A percentile compares a stretch with the other conserved stretches of the same genome.
phyloP scores from a whole-genome alignment of 164 flowering plant species.

The Berberis vulgaris region DNA sequence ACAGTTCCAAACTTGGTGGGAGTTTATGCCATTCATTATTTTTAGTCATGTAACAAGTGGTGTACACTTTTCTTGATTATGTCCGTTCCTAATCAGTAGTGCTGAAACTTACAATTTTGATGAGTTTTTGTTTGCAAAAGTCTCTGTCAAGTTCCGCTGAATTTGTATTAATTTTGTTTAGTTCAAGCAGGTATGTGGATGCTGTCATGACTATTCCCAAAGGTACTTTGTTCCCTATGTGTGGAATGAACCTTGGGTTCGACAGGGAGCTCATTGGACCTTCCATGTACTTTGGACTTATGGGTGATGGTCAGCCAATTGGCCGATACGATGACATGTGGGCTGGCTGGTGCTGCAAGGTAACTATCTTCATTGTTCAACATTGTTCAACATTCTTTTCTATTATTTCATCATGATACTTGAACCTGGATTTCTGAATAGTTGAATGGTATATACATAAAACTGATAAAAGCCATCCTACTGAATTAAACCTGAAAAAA shows the following conservation, averaged over 20 bases:
- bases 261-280: constrained; percentile 41
- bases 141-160: constrained; percentile 4
- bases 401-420: too few relatives aligned
- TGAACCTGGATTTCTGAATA: too few relatives aligned
- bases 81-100: too few relatives aligned
- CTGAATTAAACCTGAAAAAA: too few relatives aligned
- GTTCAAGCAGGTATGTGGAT: constrained; percentile 39
- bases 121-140: neutral
- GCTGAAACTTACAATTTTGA: neutral
- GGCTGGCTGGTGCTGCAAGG: constrained; percentile 38
- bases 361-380: neutral
- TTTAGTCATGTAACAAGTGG: too few relatives aligned
- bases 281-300: constrained; percentile 43
- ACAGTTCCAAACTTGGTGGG: too few relatives aligned
- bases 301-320: constrained; percentile 42
- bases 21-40: too few relatives aligned
- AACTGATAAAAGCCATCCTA: too few relatives aligned
- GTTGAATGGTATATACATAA: too few relatives aligned
- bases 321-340: constrained; percentile 36
- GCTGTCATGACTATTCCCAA: constrained; percentile 42
- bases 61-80: too few relatives aligned
- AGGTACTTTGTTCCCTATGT: constrained; percentile 42
- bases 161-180: constrained; percentile 12
- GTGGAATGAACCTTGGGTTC: constrained; percentile 45
- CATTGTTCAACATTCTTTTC: too few relatives aligned